Conservation (phyloP, 176 grass and related monocot species). For the Melocanna baccifera region DNA sequence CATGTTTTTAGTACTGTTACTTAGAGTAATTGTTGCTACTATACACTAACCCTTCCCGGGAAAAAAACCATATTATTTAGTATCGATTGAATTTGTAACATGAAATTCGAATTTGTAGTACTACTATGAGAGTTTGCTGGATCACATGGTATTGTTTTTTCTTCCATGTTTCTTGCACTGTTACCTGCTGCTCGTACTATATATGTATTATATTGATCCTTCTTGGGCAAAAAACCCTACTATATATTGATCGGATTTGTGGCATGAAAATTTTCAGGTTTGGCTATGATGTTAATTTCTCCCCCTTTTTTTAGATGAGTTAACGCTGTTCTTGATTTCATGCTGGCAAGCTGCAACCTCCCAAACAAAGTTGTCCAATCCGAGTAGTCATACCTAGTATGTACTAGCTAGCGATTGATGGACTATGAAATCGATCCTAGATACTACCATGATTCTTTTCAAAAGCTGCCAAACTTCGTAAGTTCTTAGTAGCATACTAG, state of each 20-base stretch:
- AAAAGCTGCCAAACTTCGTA: not conserved
- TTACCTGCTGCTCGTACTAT: not conserved
- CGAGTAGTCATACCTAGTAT: not conserved
- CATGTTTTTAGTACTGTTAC: not conserved
- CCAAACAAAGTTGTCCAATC: not conserved
- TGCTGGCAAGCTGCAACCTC: not conserved
- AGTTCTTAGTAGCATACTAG: not conserved
- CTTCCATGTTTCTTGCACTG: not conserved
- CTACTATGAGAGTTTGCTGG: not conserved
- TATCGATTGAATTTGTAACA: not conserved
- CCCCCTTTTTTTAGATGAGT: not conserved
- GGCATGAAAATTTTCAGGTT: not conserved
- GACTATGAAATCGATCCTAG: not conserved
- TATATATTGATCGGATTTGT: not conserved
- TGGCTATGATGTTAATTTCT: not conserved
- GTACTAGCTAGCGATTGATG: not conserved
- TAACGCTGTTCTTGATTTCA: constrained; percentile 16
- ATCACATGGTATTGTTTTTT: not conserved
- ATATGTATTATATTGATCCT: not conserved
- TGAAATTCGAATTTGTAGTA: not conserved
- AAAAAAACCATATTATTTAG: not conserved
- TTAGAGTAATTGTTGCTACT: not conserved
- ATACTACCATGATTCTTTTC: not conserved
- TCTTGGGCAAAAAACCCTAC: not conserved
- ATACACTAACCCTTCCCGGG: not conserved